These are phyloP conservation scores for Gossypium turneri DNA, from an alignment of 345 rosid genomes.

Conservation along the genomic window DNA sequence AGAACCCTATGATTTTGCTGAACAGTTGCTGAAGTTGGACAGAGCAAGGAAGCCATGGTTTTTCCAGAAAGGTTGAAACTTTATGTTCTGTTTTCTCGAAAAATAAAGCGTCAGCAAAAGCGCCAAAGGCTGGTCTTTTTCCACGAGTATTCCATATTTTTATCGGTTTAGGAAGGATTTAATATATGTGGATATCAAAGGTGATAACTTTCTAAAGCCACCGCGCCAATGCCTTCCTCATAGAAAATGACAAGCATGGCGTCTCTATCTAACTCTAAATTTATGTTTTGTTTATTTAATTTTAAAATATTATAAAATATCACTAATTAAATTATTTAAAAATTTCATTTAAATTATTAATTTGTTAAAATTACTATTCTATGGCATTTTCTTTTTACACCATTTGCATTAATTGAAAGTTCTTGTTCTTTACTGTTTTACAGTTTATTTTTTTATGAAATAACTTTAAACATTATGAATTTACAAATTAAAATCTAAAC, in stretches of 20 bases:
- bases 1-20: constrained; percentile 25
- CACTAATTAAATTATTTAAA: too few species aligned
- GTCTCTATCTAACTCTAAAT: too few species aligned
- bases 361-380: too few species aligned
- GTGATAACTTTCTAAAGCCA: neutral
- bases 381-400: fast-evolving
- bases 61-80: neutral
- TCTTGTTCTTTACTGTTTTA: too few species aligned
- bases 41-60: constrained; percentile 53
- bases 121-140: constrained; percentile 19
- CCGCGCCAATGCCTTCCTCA: neutral
- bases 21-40: constrained; percentile 37
- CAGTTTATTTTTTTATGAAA: too few species aligned
- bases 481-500: too few species aligned
- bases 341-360: too few species aligned
- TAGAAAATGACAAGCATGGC: neutral
- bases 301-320: too few species aligned
- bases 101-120: constrained; percentile 24
- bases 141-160: neutral
- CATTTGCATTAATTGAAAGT: fast-evolving
- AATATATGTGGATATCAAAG: neutral
- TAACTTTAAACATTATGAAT: too few species aligned
- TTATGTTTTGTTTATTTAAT: too few species aligned
- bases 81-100: neutral
- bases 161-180: neutral